phyloP scores from a whole-genome alignment of 306 rosid species.

The Castanea sativa region DNA sequence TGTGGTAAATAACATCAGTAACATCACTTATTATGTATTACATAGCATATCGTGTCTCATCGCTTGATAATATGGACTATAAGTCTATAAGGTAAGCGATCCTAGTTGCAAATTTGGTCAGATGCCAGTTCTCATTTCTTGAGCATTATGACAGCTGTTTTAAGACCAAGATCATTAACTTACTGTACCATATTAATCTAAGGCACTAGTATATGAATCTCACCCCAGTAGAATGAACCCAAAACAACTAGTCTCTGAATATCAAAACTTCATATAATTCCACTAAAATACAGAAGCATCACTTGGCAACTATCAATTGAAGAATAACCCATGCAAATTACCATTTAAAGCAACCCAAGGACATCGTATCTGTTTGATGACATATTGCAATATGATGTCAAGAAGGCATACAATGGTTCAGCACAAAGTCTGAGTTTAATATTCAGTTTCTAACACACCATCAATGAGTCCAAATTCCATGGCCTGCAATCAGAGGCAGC shows the following conservation, averaged over 20 bases:
- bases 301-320: neutral
- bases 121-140: neutral
- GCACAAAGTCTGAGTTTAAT: conserved; percentile 35
- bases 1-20: no score
- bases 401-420: neutral
- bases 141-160: neutral
- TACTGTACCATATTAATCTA: neutral
- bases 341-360: conserved; percentile 24
- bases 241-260: neutral
- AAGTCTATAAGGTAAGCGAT: neutral
- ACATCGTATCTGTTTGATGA: conserved; percentile 1
- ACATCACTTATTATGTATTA: no score
- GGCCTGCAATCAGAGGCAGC: conserved; percentile 56
- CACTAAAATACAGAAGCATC: neutral
- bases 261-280: neutral
- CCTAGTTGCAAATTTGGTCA: neutral
- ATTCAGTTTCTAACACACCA: conserved; percentile 87
- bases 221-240: neutral
- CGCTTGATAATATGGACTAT: no score
- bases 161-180: neutral
- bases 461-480: conserved; percentile 91
- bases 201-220: neutral
- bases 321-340: neutral
- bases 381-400: conserved; percentile 13
- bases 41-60: no score